Evolutionary conservation across 345 rosid species (phyloP), one percentile per base, ranked within the genome.

Genomic region (Aquilaria sinensis): DNA sequence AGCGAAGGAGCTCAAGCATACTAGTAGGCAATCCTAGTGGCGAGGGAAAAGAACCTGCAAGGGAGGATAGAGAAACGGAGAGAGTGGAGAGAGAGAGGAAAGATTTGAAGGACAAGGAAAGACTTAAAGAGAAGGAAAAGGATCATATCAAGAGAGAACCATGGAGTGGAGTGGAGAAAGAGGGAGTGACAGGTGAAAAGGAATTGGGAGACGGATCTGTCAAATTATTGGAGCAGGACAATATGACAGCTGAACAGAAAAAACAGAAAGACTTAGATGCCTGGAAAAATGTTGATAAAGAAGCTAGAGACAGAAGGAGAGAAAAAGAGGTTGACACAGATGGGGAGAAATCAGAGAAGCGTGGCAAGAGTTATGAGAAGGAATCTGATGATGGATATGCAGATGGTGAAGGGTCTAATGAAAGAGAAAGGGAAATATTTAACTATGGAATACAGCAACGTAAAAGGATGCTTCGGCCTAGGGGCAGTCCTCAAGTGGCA

Each of bases 391-490:
- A 89, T 75, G 98, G 90, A 67, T 76, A 75, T 74, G 83, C 77
- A n/a, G 99, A 89, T 77, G 85, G 76, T 67, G 98, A 95, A 70
- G 93, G 88, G 51, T 76, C 74, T 49, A 49, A 77, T 41, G 99
- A 89, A 66, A 87, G 85, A 81, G 99, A 95, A 58, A 89, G 85
- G 71, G 99, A 87, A 61, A 77, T 67, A 57, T 80, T 95, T 69
- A 81, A 70, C 69, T 79, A 78, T 70, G 99, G 97, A 68, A 88
- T 89, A 68, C 99, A 94, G 76, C 97, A 89, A 79, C 87, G 94
- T 58, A 94, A 88, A 87, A 82, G 96, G 80, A 85, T 92, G 98
- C 92, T 83, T 58, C 78, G 96, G 61, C 88, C 99, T 23, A 87
- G 97, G 74, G 94, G 96, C 54, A 91, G 98, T 70, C 96, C 98